Evolutionary conservation across 257 asterid genomes (phyloP).

Genomic region (Verbascum thapsus): DNA sequence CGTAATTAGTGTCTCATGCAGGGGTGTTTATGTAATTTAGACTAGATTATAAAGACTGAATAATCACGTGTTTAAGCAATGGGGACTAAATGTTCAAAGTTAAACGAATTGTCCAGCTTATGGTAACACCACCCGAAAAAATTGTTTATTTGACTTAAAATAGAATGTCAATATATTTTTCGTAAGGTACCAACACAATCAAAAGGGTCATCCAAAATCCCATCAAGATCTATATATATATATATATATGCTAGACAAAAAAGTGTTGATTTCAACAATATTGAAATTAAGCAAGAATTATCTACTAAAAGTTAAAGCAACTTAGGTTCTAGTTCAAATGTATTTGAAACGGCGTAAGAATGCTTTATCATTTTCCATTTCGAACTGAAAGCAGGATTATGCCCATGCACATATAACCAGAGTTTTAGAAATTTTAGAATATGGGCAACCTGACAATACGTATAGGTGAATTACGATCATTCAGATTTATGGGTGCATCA

Average conservation of each 20-base stretch:
- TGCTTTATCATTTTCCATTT: neutral
- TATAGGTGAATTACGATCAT: neutral
- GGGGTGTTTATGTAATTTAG: no score
- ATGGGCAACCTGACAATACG: neutral
- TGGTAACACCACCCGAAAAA: neutral
- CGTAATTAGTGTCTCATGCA: no score
- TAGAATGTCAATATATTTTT: no score
- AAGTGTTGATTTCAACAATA: neutral
- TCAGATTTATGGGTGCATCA: slow-evolving; percentile 2
- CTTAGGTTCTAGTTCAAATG: neutral
- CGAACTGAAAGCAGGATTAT: no score
- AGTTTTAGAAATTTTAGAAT: neutral
- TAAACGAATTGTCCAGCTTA: neutral
- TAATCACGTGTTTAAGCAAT: neutral
- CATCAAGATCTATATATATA: neutral
- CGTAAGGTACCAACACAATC: neutral
- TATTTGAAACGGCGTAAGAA: neutral
- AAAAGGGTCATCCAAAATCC: neutral
- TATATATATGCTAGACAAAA: neutral
- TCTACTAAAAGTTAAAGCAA: no score
- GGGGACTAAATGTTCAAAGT: no score
- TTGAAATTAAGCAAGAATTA: neutral
- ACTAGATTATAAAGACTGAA: neutral
- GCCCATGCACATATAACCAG: neutral
- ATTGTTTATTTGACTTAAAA: no score